Evolutionary conservation across 768 basidiomycete genomes (phyloP).

Genomic region (Rhodosporidiobolus odoratus): DNA sequence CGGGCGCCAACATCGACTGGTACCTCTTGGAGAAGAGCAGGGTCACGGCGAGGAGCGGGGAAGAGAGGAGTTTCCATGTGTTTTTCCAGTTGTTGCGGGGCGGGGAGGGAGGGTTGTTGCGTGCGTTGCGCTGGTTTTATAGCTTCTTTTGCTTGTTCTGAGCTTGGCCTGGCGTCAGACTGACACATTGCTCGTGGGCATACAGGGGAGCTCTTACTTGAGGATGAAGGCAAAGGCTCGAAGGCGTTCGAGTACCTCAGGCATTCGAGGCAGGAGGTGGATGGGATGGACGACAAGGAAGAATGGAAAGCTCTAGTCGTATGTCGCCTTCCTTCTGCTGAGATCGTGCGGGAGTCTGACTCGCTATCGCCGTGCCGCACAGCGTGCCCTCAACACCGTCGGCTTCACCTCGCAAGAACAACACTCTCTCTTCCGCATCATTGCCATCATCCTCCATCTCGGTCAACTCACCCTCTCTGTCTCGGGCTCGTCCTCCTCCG

Average conservation of each 20-base stretch:
- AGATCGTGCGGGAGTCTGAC: background rate
- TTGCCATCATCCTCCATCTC: conserved; percentile 89
- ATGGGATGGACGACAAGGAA: conserved; percentile 83
- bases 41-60: conserved; percentile 78
- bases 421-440: conserved; percentile 83
- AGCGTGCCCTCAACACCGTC: conserved; percentile 80
- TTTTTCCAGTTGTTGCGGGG: conserved; percentile 91
- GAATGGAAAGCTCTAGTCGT: conserved; percentile 82
- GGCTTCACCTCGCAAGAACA: conserved; percentile 82
- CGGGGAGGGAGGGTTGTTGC: conserved; percentile 59
- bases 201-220: conserved; percentile 33
- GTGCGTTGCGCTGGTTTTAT: conserved; percentile 48
- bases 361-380: conserved; percentile 17
- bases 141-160: background rate
- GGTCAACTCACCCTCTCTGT: conserved; percentile 72
- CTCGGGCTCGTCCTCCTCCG: conserved; percentile 61
- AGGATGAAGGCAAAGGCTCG: conserved; percentile 48
- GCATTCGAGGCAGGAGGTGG: conserved; percentile 81
- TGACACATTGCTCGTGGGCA: background rate
- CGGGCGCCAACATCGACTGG: conserved; percentile 98
- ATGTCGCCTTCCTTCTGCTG: conserved; percentile 33
- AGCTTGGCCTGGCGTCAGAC: background rate
- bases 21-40: conserved; percentile 96
- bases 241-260: conserved; percentile 88
- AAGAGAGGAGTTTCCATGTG: conserved; percentile 91